phyloP scores from a whole-genome alignment of 345 rosid genomes.

The Bruguiera parviflora region DNA sequence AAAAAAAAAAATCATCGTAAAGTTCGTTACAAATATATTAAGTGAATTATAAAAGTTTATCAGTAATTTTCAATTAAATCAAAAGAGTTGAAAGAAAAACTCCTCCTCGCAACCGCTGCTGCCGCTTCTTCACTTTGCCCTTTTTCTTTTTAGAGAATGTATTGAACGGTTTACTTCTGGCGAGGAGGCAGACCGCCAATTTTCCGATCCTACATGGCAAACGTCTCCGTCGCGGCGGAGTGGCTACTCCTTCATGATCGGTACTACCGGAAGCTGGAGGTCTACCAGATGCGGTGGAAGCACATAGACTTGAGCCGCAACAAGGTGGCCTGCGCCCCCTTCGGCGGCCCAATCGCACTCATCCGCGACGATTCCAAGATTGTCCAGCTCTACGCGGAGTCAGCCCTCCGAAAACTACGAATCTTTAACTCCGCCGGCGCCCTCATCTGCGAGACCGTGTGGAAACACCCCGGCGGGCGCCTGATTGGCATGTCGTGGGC shows the following conservation, averaged over 20 bases:
- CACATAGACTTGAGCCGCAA: slow-evolving; percentile 80
- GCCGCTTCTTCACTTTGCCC: too few species aligned
- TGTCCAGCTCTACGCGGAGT: slow-evolving; percentile 91
- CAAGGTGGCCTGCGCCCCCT: slow-evolving; percentile 92
- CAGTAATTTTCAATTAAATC: too few species aligned
- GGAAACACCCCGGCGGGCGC: slow-evolving; percentile 95
- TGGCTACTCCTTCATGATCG: slow-evolving; percentile 89
- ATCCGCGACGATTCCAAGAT: slow-evolving; percentile 98
- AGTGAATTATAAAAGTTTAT: too few species aligned
- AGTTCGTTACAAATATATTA: too few species aligned
- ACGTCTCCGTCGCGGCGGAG: slow-evolving; percentile 90
- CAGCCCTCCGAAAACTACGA: slow-evolving; percentile 96
- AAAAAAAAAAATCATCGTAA: too few species aligned
- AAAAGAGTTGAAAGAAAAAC: too few species aligned
- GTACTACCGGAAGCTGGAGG: slow-evolving; percentile 88
- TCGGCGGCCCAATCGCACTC: slow-evolving; percentile 88
- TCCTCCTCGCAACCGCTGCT: too few species aligned
- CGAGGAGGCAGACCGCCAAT: too few species aligned
- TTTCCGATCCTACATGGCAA: slow-evolving; percentile 48
- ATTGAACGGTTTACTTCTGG: too few species aligned
- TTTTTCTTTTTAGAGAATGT: too few species aligned
- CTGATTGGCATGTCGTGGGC: slow-evolving; percentile 93
- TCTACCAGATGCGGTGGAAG: slow-evolving; percentile 84
- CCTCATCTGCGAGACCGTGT: slow-evolving; percentile 70
- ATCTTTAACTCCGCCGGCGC: slow-evolving; percentile 86